Evolutionary conservation across 2,329 filamentous ascomycete genomes (phyloP).

Genomic region (Beauveria medogensis): DNA sequence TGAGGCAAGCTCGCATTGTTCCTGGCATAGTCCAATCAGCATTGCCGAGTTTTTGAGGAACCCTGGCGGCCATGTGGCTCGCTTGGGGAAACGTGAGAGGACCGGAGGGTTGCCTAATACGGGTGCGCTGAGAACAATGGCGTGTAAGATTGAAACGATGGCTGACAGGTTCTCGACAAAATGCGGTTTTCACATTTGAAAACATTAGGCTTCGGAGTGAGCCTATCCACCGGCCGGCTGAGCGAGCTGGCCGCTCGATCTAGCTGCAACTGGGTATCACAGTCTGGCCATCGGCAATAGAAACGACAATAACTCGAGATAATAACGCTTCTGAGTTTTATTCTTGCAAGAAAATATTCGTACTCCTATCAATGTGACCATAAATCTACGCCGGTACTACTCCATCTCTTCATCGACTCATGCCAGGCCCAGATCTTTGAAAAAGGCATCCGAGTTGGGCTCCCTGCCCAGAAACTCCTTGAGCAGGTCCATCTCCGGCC

Average conservation of each 20-base stretch:
- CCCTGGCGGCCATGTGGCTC: neutral
- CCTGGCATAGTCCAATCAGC: too few species aligned
- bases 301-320: neutral
- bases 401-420: neutral
- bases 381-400: neutral
- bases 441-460: constrained; percentile 72
- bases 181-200: neutral
- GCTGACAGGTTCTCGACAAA: too few species aligned
- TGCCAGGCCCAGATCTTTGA: constrained; percentile 58
- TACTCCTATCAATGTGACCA: neutral
- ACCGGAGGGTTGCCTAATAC: neutral
- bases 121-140: neutral
- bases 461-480: constrained; percentile 71
- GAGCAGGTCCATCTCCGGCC: constrained; percentile 73
- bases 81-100: neutral
- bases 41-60: too few species aligned
- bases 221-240: too few species aligned
- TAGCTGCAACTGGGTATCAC: neutral
- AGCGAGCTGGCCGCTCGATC: too few species aligned
- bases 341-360: neutral
- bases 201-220: too few species aligned
- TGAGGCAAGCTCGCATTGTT: too few species aligned
- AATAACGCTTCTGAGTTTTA: neutral
- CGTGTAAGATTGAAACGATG: neutral
- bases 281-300: too few species aligned